Evolutionary conservation across 257 asterid species (phyloP).

Genomic region (Nicotiana knightiana): DNA sequence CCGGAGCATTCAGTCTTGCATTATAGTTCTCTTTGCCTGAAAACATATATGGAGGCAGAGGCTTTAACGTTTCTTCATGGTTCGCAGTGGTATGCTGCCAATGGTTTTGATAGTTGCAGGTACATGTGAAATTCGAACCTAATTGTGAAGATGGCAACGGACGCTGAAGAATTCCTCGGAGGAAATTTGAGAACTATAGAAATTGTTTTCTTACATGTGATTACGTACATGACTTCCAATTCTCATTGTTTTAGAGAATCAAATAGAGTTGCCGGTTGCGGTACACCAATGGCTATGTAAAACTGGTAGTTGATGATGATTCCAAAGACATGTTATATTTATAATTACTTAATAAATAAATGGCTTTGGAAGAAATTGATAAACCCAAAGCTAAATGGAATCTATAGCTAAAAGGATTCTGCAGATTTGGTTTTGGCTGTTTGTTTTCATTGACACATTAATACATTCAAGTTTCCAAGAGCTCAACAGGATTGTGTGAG

Average conservation of each 20-base stretch:
- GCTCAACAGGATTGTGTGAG: too few relatives aligned
- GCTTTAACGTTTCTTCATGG: neutral
- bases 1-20: neutral
- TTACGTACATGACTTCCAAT: neutral
- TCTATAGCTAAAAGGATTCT: neutral
- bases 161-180: neutral
- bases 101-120: neutral
- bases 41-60: neutral
- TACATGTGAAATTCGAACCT: neutral
- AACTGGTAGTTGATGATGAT: neutral
- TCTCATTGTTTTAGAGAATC: neutral
- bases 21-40: neutral
- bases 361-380: neutral
- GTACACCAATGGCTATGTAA: neutral
- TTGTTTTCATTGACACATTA: neutral
- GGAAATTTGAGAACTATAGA: neutral
- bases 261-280: neutral
- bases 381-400: neutral
- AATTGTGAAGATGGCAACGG: too few relatives aligned
- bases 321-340: neutral
- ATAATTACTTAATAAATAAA: too few relatives aligned
- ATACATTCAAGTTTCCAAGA: too few relatives aligned
- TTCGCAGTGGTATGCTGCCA: neutral
- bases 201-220: neutral
- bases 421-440: neutral